Base-by-base conservation (phyloP, 2,329 filamentous ascomycete species). In the Verticillium nonalfalfae region DNA sequence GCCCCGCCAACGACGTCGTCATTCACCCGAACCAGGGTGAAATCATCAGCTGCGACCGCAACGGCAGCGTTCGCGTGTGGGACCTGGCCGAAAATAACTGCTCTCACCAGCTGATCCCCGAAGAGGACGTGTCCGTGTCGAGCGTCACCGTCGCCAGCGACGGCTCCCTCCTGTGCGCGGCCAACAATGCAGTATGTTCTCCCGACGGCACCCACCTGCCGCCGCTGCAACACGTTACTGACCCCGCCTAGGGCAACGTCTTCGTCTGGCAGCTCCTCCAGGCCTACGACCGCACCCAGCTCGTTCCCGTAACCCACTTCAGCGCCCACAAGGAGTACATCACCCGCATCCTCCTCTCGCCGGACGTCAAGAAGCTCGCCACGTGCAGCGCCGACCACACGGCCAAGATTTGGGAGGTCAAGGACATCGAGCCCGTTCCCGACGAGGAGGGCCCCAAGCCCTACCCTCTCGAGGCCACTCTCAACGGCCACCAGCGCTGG, bases 1-100 rank as follows among this genome's bases (percentile, higher is more conserved):
- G 87, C 38, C 88, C 95, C 0, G 95, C 94, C 59, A 99, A 97
- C 71, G 95, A 99, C 75, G 95, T 99, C 9, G 95, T 98, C n/a
- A 99, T 99, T 61, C 95, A 99, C 74, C 95, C 95, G 0, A 99
- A 99, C 72, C 95, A 99, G 78, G 95, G 94, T 63, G 95, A 99
- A 79, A 89, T 99, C 64, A 97, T 99, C 71, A 96, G 91, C 74
- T 97, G 94, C 73, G 95, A 99, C 74, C 87, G 94, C 38, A 89
- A 90, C 57, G 95, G 95, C 57, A 96, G 93, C 73, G 92, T 99
- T 63, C 84, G 94, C 50, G 90, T 99, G 65, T 99, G 95, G 95
- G 95, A 99, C 71, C 77, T 99, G 61, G 93, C 93, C 9, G 93
- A 98, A 82, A 98, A 97, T 73, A 96, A 93, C 70, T 99, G 95